These are phyloP conservation scores for Saturnispora ahearnii DNA, from an alignment of 805 yeast species.

Conservation along the genomic window DNA sequence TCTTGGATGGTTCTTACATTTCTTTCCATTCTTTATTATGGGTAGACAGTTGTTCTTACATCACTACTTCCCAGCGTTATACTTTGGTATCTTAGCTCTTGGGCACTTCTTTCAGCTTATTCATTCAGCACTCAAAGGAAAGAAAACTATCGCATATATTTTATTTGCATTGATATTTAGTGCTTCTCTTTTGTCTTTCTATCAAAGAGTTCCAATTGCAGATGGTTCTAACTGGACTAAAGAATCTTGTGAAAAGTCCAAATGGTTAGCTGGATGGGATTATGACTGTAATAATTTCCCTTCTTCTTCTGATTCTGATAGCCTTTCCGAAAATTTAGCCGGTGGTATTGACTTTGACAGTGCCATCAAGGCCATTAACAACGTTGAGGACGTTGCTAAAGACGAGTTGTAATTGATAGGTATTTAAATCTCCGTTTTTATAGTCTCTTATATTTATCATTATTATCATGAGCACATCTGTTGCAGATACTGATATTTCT, in stretches of 20 bases:
- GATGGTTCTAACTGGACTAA: constrained; percentile 79
- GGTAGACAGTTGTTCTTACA: constrained; percentile 88
- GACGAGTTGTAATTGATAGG: constrained; percentile 7
- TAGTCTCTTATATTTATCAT: neutral
- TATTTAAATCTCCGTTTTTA: neutral
- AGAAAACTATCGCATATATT: constrained; percentile 36
- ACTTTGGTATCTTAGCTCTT: constrained; percentile 44
- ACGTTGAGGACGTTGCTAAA: neutral
- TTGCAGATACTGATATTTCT: too few relatives aligned
- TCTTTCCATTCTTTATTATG: constrained; percentile 74
- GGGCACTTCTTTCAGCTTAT: constrained; percentile 28
- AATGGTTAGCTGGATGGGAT: constrained; percentile 70
- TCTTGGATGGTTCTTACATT: constrained; percentile 66
- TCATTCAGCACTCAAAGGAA: constrained; percentile 26
- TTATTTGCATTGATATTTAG: constrained; percentile 41
- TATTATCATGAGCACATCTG: neutral
- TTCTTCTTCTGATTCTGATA: constrained; percentile 12
- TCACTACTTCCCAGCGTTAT: constrained; percentile 88
- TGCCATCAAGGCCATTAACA: constrained; percentile 11
- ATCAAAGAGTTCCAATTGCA: constrained; percentile 58
- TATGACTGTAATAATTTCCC: constrained; percentile 64
- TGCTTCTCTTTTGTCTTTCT: constrained; percentile 45
- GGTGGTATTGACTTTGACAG: constrained; percentile 15
- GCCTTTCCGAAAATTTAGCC: constrained; percentile 5
- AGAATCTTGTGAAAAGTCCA: constrained; percentile 51